Conservation (phyloP, 805 yeast species). For the Suhomyces faveliae region DNA sequence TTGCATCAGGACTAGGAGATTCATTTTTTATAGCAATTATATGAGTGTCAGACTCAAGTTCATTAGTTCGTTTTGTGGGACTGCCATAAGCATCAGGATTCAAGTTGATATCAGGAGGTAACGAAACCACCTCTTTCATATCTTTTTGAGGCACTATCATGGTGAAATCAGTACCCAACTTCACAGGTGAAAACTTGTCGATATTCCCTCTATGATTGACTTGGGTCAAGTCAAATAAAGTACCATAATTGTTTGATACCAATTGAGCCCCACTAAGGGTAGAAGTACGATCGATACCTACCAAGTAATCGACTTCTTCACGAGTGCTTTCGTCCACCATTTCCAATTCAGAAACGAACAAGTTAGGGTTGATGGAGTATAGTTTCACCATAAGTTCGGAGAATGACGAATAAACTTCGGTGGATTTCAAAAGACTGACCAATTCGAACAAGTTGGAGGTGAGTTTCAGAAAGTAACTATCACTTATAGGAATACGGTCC, state of each 20-base stretch:
- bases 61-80: background rate
- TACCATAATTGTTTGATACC: constrained; percentile 12
- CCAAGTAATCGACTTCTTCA: constrained; percentile 32
- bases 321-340: constrained; percentile 20
- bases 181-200: constrained; percentile 25
- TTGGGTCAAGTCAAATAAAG: constrained; percentile 32
- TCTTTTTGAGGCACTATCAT: constrained; percentile 25
- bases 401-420: constrained; percentile 24
- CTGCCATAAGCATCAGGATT: background rate
- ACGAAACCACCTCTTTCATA: constrained; percentile 9
- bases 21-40: background rate
- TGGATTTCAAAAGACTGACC: constrained; percentile 31
- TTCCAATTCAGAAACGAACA: constrained; percentile 27
- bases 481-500: constrained; percentile 34
- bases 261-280: constrained; percentile 11
- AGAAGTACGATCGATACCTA: constrained; percentile 29
- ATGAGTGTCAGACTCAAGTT: background rate
- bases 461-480: constrained; percentile 27
- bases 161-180: constrained; percentile 32
- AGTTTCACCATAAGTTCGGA: constrained; percentile 26
- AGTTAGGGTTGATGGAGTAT: constrained; percentile 26
- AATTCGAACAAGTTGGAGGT: constrained; percentile 29
- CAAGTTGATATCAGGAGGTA: constrained; percentile 7
- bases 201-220: constrained; percentile 15
- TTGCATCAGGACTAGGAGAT: background rate